Evolutionary conservation across 768 basidiomycete species (phyloP).

Genomic region (Tremella mesenterica): DNA sequence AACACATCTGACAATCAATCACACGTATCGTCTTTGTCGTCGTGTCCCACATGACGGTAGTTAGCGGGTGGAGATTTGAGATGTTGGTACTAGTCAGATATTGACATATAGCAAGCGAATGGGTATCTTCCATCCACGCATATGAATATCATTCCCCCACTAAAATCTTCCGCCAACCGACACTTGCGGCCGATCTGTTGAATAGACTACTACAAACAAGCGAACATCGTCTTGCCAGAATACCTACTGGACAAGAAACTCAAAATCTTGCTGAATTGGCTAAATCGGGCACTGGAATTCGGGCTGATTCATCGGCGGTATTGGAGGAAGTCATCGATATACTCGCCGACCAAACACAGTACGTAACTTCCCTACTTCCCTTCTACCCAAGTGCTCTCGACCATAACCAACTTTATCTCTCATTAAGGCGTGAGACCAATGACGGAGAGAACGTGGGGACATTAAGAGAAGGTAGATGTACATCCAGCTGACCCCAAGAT

Average conservation of each 20-base stretch:
- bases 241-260: slow-evolving; percentile 12
- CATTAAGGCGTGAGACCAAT: no score
- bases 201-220: slow-evolving; percentile 60
- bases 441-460: background rate
- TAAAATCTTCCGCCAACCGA: slow-evolving; percentile 66
- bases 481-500: slow-evolving; percentile 46
- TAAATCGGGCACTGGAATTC: slow-evolving; percentile 55
- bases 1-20: no score
- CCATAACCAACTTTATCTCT: no score
- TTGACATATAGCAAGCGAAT: slow-evolving; percentile 48
- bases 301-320: slow-evolving; percentile 51
- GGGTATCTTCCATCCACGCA: slow-evolving; percentile 66
- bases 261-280: slow-evolving; percentile 29
- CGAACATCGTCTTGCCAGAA: slow-evolving; percentile 41
- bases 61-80: no score
- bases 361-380: slow-evolving; percentile 27
- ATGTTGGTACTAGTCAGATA: background rate
- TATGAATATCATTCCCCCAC: slow-evolving; percentile 68
- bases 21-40: no score
- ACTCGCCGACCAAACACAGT: slow-evolving; percentile 61
- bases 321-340: slow-evolving; percentile 56
- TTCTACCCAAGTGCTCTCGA: no score
- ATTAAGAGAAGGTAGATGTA: background rate
- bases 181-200: slow-evolving; percentile 57
- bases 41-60: no score